A percentile compares a stretch with the other conserved stretches of the same genome.
Evolutionary conservation across 2,329 filamentous ascomycete genomes (phyloP).

Genomic region (Alternaria sp.): DNA sequence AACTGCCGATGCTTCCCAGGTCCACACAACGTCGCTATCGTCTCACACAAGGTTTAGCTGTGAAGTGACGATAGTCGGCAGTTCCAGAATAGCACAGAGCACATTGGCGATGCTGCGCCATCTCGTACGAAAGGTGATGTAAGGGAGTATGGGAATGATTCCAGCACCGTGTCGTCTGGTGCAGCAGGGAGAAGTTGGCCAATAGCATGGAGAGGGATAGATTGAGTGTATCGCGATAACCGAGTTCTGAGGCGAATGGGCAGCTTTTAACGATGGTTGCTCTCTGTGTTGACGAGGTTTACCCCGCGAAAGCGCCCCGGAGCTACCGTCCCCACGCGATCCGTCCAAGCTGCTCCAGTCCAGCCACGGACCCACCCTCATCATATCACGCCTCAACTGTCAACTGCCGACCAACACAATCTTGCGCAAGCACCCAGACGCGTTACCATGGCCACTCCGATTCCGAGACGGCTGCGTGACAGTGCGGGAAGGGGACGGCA

Average conservation of each 20-base stretch:
- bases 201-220: conserved; percentile 1
- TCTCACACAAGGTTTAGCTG: conserved; percentile 18
- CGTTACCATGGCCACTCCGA: conserved; percentile 14
- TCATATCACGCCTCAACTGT: conserved; percentile 15
- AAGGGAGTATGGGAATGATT: conserved; percentile 13
- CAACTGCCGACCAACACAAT: conserved; percentile 30
- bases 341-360: conserved; percentile 10
- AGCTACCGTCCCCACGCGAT: conserved; percentile 18
- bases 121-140: not conserved
- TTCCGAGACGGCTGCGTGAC: conserved; percentile 4
- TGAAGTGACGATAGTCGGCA: conserved; percentile 20
- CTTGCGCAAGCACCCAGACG: conserved; percentile 11
- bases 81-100: conserved; percentile 22
- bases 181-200: not conserved
- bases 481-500: not conserved
- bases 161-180: not conserved
- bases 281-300: conserved; percentile 11
- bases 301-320: conserved; percentile 20
- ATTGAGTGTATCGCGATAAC: conserved; percentile 10
- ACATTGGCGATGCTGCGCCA: not conserved
- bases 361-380: conserved; percentile 24
- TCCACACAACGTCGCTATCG: conserved; percentile 16
- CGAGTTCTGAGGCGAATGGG: conserved; percentile 13
- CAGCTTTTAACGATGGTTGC: conserved; percentile 3
- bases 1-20: conserved; percentile 27